These are phyloP conservation scores for Neoascochyta sp. DNA, from an alignment of 2,329 filamentous ascomycete species.

Conservation along the genomic window DNA sequence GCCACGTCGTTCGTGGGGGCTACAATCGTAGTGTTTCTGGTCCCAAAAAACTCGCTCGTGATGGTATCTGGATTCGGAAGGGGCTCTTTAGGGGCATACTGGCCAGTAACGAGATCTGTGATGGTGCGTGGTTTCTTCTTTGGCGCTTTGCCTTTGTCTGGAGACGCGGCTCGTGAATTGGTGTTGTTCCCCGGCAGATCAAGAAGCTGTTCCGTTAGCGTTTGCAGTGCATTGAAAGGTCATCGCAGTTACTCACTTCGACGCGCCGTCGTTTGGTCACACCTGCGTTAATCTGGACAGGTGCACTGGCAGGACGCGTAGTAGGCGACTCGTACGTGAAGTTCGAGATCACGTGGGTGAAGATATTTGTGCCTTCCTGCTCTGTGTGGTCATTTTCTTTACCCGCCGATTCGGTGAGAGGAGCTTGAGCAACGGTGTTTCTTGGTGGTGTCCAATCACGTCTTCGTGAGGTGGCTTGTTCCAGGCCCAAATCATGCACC, in stretches of 20 bases:
- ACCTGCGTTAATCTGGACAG: slow-evolving; percentile 5
- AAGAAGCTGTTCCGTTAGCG: slow-evolving; percentile 16
- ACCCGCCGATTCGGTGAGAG: slow-evolving; percentile 15
- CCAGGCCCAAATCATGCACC: slow-evolving; percentile 20
- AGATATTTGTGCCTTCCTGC: slow-evolving; percentile 9
- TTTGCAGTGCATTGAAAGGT: not conserved
- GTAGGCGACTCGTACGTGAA: slow-evolving; percentile 25
- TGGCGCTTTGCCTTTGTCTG: slow-evolving; percentile 33
- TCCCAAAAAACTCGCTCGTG: slow-evolving; percentile 25
- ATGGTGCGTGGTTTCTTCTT: slow-evolving; percentile 41
- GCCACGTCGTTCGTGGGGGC: slow-evolving; percentile 26
- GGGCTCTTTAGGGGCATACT: slow-evolving; percentile 23
- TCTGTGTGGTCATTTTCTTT: slow-evolving; percentile 22
- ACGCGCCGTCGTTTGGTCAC: slow-evolving; percentile 29
- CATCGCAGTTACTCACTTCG: slow-evolving; percentile 15
- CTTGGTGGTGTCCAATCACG: slow-evolving; percentile 37
- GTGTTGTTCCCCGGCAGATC: slow-evolving; percentile 24
- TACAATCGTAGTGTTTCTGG: slow-evolving; percentile 15
- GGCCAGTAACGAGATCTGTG: slow-evolving; percentile 37
- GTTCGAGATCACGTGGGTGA: slow-evolving; percentile 26
- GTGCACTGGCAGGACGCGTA: slow-evolving; percentile 1
- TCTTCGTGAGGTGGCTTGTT: slow-evolving; percentile 29
- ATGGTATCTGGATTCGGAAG: slow-evolving; percentile 4
- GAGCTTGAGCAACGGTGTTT: slow-evolving; percentile 19
- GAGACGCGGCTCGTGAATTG: slow-evolving; percentile 20